Conservation (phyloP, 1,284 basidiomycete species). For the Microbotryum lychnidis-dioicae region DNA sequence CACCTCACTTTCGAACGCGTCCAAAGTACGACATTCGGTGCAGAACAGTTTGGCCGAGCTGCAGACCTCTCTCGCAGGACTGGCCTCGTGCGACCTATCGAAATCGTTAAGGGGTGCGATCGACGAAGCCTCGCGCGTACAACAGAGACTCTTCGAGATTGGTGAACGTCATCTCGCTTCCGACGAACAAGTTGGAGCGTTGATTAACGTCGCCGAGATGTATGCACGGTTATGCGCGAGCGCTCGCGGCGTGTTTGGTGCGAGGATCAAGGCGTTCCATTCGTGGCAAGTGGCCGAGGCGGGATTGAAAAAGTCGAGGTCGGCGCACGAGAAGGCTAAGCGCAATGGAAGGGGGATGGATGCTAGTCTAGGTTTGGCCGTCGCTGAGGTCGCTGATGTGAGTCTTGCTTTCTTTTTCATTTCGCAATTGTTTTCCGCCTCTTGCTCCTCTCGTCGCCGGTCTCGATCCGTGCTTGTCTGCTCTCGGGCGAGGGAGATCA, state of each 20-base stretch:
- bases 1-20: conserved; percentile 71
- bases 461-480: no score
- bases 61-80: conserved; percentile 35
- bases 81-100: conserved; percentile 39
- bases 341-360: conserved; percentile 59
- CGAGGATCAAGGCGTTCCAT: conserved; percentile 73
- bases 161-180: conserved; percentile 25
- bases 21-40: conserved; percentile 61
- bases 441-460: neutral
- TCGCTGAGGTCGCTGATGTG: conserved; percentile 72
- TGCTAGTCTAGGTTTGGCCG: conserved; percentile 58
- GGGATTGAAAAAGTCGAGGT: conserved; percentile 62
- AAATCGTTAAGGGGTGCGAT: conserved; percentile 39
- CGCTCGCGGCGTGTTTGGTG: conserved; percentile 77
- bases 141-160: conserved; percentile 32
- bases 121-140: conserved; percentile 38
- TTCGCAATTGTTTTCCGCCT: neutral
- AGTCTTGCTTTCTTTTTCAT: neutral
- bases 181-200: conserved; percentile 29
- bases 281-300: conserved; percentile 69
- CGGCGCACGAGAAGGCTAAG: conserved; percentile 70
- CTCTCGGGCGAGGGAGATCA: neutral
- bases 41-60: conserved; percentile 36
- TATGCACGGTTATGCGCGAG: conserved; percentile 84
- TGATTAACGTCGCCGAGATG: conserved; percentile 59